Evolutionary conservation across 108 stramenopile species (phyloP), one percentile per base, ranked within the genome.

Genomic region (Nannochloropsis salina): DNA sequence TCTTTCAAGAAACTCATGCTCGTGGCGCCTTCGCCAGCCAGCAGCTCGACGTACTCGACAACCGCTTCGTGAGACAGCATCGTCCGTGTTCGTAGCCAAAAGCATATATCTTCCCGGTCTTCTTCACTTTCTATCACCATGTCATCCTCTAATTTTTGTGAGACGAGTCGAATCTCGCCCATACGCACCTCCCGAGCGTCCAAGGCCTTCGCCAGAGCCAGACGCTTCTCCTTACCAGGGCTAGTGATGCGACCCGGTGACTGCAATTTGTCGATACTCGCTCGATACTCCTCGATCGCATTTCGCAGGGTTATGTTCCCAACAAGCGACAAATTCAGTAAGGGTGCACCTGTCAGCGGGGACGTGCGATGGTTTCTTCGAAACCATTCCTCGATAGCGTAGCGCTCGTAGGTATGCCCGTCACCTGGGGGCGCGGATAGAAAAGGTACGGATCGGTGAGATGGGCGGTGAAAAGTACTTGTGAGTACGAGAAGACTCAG

Each of bases 321-420:
- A n/a, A 74, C 61, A 15, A 74, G n/a, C 8, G 61, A 74, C 15
- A 74, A n/a, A 6, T 74, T 74, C 0, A 74, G 61, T n/a, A 74
- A n/a, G n/a, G 61, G 61, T n/a, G 61, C 61, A 6, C 61, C 61
- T 74, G 61, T 74, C 61, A 74, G n/a, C 1, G 61, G 61, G n/a
- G 61, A 74, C n/a, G 61, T 74, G 15, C 61, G 61, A 6, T 74
- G 61, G 21, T 82, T 82, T 20, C 82, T 82, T 45, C 42, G 42
- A 4, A 82, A 82, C 82, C 82, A 82, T 21, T 82, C 44, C 21
- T 82, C 82, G 44, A 82, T 82, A 15, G 82, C 82, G 9, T 82
- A 43, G 42, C 82, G 82, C 21, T 82, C 82, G 8, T 82, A 82
- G 82, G 82, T 82, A 9, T 82, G 82, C 20, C 82, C 82, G 9